Conservation (phyloP, 805 yeast genomes). For the Lipomyces oligophaga region DNA sequence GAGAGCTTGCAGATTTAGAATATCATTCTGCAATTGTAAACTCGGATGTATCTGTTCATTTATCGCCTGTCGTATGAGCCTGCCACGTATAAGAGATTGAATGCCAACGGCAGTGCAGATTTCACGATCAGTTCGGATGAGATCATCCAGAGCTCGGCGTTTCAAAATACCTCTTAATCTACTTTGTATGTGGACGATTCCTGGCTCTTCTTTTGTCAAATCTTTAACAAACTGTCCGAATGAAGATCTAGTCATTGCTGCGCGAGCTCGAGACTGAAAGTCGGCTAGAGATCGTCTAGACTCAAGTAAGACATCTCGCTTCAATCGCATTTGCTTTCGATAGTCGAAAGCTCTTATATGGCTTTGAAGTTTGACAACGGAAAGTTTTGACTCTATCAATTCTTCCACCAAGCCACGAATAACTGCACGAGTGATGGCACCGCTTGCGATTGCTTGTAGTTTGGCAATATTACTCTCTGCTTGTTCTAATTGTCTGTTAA, state of each 20-base stretch:
- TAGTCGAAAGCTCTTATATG: slow-evolving; percentile 32
- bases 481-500: slow-evolving; percentile 6
- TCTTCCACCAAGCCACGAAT: slow-evolving; percentile 9
- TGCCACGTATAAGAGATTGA: too few relatives aligned
- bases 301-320: too few relatives aligned
- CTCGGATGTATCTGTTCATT: too few relatives aligned
- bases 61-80: too few relatives aligned
- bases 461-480: neutral
- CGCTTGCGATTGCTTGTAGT: slow-evolving; percentile 23
- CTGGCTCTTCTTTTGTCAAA: neutral
- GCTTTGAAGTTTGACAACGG: slow-evolving; percentile 20
- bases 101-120: too few relatives aligned
- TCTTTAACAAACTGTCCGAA: slow-evolving; percentile 33
- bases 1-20: slow-evolving; percentile 30
- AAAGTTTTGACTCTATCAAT: neutral
- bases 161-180: neutral
- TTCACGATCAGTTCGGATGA: too few relatives aligned
- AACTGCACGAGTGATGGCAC: slow-evolving; percentile 17
- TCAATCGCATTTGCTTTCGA: too few relatives aligned
- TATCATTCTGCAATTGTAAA: neutral
- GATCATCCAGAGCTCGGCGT: too few relatives aligned
- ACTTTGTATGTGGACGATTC: neutral
- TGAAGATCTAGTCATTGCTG: slow-evolving; percentile 14
- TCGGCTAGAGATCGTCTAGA: too few relatives aligned
- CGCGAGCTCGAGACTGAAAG: slow-evolving; percentile 31